Evolutionary conservation across 106 monocot genomes (phyloP).

Genomic region (Hemerocallis citrina): DNA sequence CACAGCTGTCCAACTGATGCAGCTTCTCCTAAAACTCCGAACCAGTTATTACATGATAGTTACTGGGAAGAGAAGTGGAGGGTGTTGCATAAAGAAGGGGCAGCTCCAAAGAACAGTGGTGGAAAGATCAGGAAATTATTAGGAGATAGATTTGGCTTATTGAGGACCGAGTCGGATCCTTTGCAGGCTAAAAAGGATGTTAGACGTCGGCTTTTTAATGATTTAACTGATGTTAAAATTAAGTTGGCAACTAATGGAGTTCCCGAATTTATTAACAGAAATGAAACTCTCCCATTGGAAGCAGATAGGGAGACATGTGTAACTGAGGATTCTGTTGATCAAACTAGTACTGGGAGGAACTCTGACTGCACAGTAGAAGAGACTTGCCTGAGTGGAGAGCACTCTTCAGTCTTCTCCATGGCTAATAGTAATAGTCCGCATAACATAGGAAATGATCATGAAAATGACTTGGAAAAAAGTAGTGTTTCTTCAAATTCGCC

Average conservation of each 20-base stretch:
- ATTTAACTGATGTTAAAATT: constrained; percentile 12
- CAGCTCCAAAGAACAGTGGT: constrained; percentile 11
- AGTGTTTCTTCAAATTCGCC: constrained; percentile 32
- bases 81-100: constrained; percentile 35
- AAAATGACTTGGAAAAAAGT: constrained; percentile 33
- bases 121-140: constrained; percentile 8
- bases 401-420: constrained; percentile 19
- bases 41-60: constrained; percentile 29
- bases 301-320: constrained; percentile 11
- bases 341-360: constrained; percentile 7
- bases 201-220: constrained; percentile 15
- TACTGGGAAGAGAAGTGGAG: constrained; percentile 86
- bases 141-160: constrained; percentile 11
- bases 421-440: constrained; percentile 23
- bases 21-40: constrained; percentile 21
- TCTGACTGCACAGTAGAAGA: constrained; percentile 10
- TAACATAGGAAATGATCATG: constrained; percentile 18
- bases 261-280: neutral
- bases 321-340: constrained; percentile 3
- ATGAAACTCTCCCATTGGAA: constrained; percentile 5
- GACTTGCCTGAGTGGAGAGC: constrained; percentile 18
- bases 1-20: constrained; percentile 21
- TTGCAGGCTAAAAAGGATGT: constrained; percentile 29
- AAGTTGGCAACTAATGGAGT: constrained; percentile 1
- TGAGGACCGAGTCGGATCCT: constrained; percentile 39